Base-by-base conservation (phyloP, 805 yeast species). In the Hanseniaspora lachancei region DNA sequence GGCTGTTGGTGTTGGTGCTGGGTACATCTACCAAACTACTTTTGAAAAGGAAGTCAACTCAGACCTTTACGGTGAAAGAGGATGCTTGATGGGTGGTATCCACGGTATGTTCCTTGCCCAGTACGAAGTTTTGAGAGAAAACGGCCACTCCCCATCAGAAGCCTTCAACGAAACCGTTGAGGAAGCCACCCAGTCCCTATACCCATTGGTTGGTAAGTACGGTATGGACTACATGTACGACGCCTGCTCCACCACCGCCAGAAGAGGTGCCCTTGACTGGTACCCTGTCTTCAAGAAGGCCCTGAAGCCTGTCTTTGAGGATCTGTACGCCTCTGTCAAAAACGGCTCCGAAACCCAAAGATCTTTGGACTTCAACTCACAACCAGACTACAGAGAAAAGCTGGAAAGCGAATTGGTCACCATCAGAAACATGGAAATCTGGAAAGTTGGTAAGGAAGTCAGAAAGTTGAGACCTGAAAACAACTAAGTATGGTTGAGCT, bases 161-260 rank as follows among this genome's bases (percentile, higher is more conserved):
- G 97, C 98, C 68, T 93, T 93, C 89, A 93, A 93, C 77, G 98
- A 93, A 81, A 93, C 98, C 66, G 98, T 93, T 65, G 98, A 93
- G 81, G 98, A 93, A 80, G 98, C 98, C 64, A 93, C 98, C 62
- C 98, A 93, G 80, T 93, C 97, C 57, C 81, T 93, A 69, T 93
- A 93, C 86, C 98, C 98, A 76, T 84, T 93, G 80, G 75, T 93
- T 67, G 98, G 98, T 77, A 89, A 88, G 77, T 86, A 93, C 82
- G 98, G 98, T 79, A 93, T 93, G 98, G 98, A 93, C 78, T 93
- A 93, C 91, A 93, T 93, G 98, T 93, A 93, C 83, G 97, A 93
- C 72, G 98, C 98, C 68, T 93, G 98, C 78, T 93, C 98, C 65
- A 93, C 98, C 71, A 93, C 98, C 65, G 98, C 98, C 69, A 89